Base-by-base conservation (phyloP, 2,329 filamentous ascomycete genomes). In the Capronia coronata region DNA sequence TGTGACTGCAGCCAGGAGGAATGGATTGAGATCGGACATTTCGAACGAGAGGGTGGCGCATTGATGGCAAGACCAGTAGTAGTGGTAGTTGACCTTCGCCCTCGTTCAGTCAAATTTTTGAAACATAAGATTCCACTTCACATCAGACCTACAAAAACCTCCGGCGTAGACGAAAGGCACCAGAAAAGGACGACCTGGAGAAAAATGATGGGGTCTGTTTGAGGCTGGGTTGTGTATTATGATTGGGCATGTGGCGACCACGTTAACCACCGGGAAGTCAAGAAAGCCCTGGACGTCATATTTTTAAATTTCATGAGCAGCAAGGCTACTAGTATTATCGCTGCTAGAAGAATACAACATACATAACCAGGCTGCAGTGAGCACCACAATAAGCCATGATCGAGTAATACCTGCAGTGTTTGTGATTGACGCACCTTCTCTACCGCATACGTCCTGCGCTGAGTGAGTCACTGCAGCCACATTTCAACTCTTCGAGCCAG, bases 1-100 rank as follows among this genome's bases (percentile, higher is more conserved):
- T 63, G 88, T 84, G 67, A 95, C 91, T 52, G 91, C 87, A 34
- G 90, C 91, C 42, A 89, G 76, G 48, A 88, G 74, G 65, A 84
- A 87, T 1, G 77, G 77, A 61, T 88, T 90, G 18, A 55, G 52
- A 25, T 51, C 50, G 6, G 52, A 46, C 53, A 58, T 59, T 19
- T 30, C 25, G 38, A 25, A 41, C 3, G 38, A 41, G n/a, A 41
- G 6, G 22, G 8, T 41, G 38, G n/a, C n/a, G n/a, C n/a, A n/a
- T n/a, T n/a, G n/a, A n/a, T n/a, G n/a, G n/a, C n/a, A n/a, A n/a
- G n/a, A 6, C 9, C 7, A 14, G 18, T 22, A 11, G 9, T 13
- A 41, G 14, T 39, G 35, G 35, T 39, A 4, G 8, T 19, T 39
- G 35, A 22, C 35, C 13, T 32, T 27, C 23, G 10, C 5, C 23